Conservation (phyloP, 305 asterid genomes). For the Fraxinus albicans region DNA sequence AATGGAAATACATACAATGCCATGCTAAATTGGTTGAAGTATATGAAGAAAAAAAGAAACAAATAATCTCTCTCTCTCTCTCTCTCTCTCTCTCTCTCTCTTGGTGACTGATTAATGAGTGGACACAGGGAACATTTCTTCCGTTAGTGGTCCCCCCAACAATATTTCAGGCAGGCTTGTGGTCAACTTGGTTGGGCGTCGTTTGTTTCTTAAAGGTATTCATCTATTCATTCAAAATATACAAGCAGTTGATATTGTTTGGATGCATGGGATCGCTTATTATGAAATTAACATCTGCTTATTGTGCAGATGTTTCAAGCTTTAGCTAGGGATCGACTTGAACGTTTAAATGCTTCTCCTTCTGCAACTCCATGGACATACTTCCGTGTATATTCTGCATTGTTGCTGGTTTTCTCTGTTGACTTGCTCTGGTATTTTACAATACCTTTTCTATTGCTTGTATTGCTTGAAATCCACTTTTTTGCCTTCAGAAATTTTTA, state of each 20-base stretch:
- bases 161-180: slow-evolving; percentile 42
- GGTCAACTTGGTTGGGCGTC: slow-evolving; percentile 50
- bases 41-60: neutral
- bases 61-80: neutral
- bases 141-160: slow-evolving; percentile 49
- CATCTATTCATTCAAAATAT: slow-evolving; percentile 4
- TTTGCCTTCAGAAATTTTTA: slow-evolving; percentile 3
- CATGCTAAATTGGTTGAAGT: neutral
- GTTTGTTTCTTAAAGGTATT: slow-evolving; percentile 59
- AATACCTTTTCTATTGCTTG: slow-evolving; percentile 11
- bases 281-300: slow-evolving; percentile 18
- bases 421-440: slow-evolving; percentile 74
- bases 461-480: neutral
- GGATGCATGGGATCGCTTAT: slow-evolving; percentile 5
- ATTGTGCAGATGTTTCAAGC: slow-evolving; percentile 81
- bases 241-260: neutral
- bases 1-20: neutral
- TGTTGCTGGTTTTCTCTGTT: slow-evolving; percentile 65
- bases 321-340: slow-evolving; percentile 89
- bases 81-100: neutral
- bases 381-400: slow-evolving; percentile 79
- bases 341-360: slow-evolving; percentile 90
- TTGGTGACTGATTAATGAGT: slow-evolving; percentile 1
- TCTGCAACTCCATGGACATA: slow-evolving; percentile 79
- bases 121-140: slow-evolving; percentile 48